A percentile compares a stretch with the other conserved stretches of the same genome.
Conservation (phyloP, 768 basidiomycete genomes). For the Kwoniella botswanensis region DNA sequence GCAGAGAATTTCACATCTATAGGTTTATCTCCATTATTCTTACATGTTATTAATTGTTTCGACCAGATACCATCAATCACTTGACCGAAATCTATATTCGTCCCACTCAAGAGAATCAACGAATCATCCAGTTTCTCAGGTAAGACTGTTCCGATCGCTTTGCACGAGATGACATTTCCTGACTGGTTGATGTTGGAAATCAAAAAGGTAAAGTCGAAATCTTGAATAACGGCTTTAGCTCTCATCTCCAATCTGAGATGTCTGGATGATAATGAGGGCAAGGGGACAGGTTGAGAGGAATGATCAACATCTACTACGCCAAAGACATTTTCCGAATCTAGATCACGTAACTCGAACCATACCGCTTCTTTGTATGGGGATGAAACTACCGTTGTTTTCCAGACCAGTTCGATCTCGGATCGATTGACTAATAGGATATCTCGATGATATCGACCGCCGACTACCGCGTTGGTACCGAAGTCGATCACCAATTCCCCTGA, state of each 20-base stretch:
- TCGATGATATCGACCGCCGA: slow-evolving; percentile 44
- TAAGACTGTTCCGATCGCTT: slow-evolving; percentile 40
- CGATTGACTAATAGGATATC: slow-evolving; percentile 53
- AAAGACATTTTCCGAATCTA: slow-evolving; percentile 52
- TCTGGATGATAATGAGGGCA: slow-evolving; percentile 47
- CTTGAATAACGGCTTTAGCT: slow-evolving; percentile 34
- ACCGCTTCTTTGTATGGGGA: slow-evolving; percentile 43
- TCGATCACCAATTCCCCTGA: slow-evolving; percentile 45
- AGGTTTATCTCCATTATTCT: slow-evolving; percentile 48
- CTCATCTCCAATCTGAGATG: slow-evolving; percentile 47
- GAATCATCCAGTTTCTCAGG: slow-evolving; percentile 34
- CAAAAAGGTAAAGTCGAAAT: slow-evolving; percentile 52
- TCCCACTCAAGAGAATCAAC: slow-evolving; percentile 48
- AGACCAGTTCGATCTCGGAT: slow-evolving; percentile 53
- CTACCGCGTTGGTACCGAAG: slow-evolving; percentile 48
- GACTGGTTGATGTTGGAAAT: slow-evolving; percentile 50
- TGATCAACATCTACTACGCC: slow-evolving; percentile 32
- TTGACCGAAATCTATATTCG: slow-evolving; percentile 51
- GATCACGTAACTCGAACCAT: slow-evolving; percentile 51
- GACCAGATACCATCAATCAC: slow-evolving; percentile 51
- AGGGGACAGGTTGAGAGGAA: slow-evolving; percentile 43
- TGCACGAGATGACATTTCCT: slow-evolving; percentile 49
- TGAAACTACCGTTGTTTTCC: slow-evolving; percentile 48
- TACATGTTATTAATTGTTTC: slow-evolving; percentile 50
- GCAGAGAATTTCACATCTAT: slow-evolving; percentile 52